Percentiles rank a stretch among this genome's conserved stretches.
Evolutionary conservation across 805 yeast genomes (phyloP).

Genomic region (Metschnikowia chrysomelidarum): DNA sequence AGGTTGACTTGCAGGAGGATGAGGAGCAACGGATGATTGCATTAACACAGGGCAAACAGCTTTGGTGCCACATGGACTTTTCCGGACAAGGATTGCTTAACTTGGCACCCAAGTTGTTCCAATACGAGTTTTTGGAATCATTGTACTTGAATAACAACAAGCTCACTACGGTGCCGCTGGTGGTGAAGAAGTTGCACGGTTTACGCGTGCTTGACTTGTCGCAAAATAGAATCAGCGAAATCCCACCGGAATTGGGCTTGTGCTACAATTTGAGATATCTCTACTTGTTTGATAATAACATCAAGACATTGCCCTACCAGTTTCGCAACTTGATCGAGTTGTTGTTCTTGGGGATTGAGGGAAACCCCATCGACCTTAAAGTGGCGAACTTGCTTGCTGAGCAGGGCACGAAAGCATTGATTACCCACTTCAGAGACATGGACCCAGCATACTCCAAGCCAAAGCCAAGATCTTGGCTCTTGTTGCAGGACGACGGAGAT

Average conservation of each 20-base stretch:
- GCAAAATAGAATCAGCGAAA: constrained; percentile 61
- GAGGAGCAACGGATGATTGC: constrained; percentile 64
- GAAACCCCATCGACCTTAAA: constrained; percentile 75
- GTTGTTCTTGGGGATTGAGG: constrained; percentile 88
- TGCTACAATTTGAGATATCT: constrained; percentile 77
- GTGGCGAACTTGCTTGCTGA: constrained; percentile 68
- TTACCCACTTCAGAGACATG: constrained; percentile 77
- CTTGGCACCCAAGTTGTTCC: constrained; percentile 71
- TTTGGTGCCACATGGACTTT: constrained; percentile 92
- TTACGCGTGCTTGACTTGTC: constrained; percentile 85
- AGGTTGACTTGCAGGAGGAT: constrained; percentile 54
- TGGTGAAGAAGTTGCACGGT: constrained; percentile 65
- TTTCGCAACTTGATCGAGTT: constrained; percentile 83
- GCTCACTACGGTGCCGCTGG: constrained; percentile 62
- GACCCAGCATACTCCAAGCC: constrained; percentile 68
- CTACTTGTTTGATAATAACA: constrained; percentile 83
- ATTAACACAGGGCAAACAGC: constrained; percentile 65
- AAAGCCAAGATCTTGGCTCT: constrained; percentile 79
- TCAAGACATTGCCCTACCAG: constrained; percentile 73
- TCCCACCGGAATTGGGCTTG: constrained; percentile 86
- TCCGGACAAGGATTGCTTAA: constrained; percentile 82
- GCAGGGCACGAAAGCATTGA: constrained; percentile 81
- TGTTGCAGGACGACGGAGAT: constrained; percentile 76
- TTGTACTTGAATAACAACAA: constrained; percentile 86
- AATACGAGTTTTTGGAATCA: constrained; percentile 80